These are phyloP conservation scores for Solanum chmielewskii DNA, from an alignment of 257 asterid species.

Conservation along the genomic window DNA sequence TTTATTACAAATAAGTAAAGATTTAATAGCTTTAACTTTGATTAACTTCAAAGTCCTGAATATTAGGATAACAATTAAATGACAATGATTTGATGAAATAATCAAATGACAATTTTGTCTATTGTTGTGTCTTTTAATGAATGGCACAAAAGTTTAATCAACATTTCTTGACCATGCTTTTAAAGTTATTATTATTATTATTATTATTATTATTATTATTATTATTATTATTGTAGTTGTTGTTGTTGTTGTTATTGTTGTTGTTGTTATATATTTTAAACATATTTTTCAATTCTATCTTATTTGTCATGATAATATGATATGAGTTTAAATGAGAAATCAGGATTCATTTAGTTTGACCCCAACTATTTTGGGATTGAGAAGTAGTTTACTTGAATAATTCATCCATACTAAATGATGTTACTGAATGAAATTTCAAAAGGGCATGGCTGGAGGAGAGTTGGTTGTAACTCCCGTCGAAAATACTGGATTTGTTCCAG, in stretches of 20 bases:
- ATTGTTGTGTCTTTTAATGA: not conserved
- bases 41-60: not conserved
- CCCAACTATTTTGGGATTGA: not conserved
- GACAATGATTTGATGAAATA: not conserved
- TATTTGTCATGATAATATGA: not conserved
- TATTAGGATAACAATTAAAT: not conserved
- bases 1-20: not conserved
- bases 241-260: no score
- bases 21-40: not conserved
- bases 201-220: no score
- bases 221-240: no score
- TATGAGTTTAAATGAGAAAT: not conserved
- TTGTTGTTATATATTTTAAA: not conserved
- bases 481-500: slow-evolving; percentile 67
- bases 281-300: not conserved
- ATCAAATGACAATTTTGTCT: not conserved
- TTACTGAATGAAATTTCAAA: not conserved
- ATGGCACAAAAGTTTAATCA: not conserved
- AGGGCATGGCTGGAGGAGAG: slow-evolving; percentile 99
- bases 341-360: not conserved
- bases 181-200: not conserved
- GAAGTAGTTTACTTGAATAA: not conserved
- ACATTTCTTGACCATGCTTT: not conserved
- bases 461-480: slow-evolving; percentile 74
- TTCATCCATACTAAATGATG: not conserved